Conservation (phyloP, 805 yeast genomes). For the Cyberlindnera suaveolens region DNA sequence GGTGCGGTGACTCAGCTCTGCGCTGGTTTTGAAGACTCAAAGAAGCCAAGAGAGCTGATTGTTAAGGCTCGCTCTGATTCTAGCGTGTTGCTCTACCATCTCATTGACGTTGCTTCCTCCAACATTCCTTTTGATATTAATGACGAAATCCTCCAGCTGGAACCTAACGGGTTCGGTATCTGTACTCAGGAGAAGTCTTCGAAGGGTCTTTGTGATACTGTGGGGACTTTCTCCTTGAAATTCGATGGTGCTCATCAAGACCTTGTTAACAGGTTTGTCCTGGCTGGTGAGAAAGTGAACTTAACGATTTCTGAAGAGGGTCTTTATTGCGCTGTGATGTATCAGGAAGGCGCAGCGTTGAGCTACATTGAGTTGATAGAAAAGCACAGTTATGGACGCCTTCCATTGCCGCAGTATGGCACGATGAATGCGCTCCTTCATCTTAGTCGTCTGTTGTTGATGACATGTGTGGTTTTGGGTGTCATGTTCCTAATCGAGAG, state of each 20-base stretch:
- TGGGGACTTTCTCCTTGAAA: slow-evolving; percentile 10
- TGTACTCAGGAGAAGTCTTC: slow-evolving; percentile 9
- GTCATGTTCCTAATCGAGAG: slow-evolving; percentile 3
- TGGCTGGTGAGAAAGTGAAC: neutral
- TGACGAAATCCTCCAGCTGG: slow-evolving; percentile 2
- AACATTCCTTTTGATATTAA: slow-evolving; percentile 10
- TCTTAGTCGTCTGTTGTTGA: neutral
- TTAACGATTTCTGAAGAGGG: slow-evolving; percentile 3
- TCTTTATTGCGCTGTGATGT: slow-evolving; percentile 7
- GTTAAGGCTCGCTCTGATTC: slow-evolving; percentile 1
- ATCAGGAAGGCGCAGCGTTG: slow-evolving; percentile 9
- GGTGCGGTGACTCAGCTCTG: slow-evolving; percentile 7
- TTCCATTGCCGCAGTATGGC: slow-evolving; percentile 2
- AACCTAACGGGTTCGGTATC: slow-evolving; percentile 8
- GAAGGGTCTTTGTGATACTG: slow-evolving; percentile 6
- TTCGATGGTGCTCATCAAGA: slow-evolving; percentile 1
- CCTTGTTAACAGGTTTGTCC: slow-evolving; percentile 1
- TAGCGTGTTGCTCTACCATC: slow-evolving; percentile 9
- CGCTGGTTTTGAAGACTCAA: slow-evolving; percentile 4
- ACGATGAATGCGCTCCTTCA: neutral
- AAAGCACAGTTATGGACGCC: slow-evolving; percentile 7
- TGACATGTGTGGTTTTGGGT: neutral
- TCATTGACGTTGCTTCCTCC: slow-evolving; percentile 4
- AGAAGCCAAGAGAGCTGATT: neutral
- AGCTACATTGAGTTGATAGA: slow-evolving; percentile 2